Evolutionary conservation across 192 early-diverging fungal genomes (phyloP).

Genomic region (Borealophlyctis nickersoniae): DNA sequence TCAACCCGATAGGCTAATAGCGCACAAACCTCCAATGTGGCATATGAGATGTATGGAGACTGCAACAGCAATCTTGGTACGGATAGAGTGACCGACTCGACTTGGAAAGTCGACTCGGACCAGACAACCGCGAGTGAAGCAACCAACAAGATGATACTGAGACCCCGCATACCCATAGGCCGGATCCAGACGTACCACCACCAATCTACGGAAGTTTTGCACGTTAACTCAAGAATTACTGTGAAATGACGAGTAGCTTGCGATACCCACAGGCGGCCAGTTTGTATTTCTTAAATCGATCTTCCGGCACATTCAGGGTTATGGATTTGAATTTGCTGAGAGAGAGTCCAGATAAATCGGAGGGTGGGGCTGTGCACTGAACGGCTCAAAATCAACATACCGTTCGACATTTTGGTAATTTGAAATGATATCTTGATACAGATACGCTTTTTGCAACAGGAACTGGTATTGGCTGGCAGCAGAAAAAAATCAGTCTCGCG

Average conservation of each 20-base stretch:
- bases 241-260: background rate
- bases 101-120: conserved; percentile 92
- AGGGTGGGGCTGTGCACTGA: too few species aligned
- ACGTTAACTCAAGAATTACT: too few species aligned
- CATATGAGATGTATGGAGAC: conserved; percentile 32
- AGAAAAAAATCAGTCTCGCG: too few species aligned
- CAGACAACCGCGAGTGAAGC: conserved; percentile 77
- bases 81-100: conserved; percentile 53
- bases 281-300: conserved; percentile 23
- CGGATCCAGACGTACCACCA: conserved; percentile 79
- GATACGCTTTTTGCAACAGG: conserved; percentile 71
- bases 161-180: conserved; percentile 55
- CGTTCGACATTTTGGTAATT: conserved; percentile 64
- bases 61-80: conserved; percentile 64
- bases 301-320: conserved; percentile 16
- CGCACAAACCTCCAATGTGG: conserved; percentile 45
- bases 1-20: conserved; percentile 1
- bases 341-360: too few species aligned
- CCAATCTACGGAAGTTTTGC: conserved; percentile 75
- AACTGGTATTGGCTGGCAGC: conserved; percentile 66
- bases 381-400: conserved; percentile 33
- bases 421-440: conserved; percentile 76
- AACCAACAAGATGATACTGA: conserved; percentile 58
- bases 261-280: conserved; percentile 29
- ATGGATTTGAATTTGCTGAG: conserved; percentile 37